Conservation (phyloP, 1,284 basidiomycete genomes). For the Cystobasidiaceae sp. region DNA sequence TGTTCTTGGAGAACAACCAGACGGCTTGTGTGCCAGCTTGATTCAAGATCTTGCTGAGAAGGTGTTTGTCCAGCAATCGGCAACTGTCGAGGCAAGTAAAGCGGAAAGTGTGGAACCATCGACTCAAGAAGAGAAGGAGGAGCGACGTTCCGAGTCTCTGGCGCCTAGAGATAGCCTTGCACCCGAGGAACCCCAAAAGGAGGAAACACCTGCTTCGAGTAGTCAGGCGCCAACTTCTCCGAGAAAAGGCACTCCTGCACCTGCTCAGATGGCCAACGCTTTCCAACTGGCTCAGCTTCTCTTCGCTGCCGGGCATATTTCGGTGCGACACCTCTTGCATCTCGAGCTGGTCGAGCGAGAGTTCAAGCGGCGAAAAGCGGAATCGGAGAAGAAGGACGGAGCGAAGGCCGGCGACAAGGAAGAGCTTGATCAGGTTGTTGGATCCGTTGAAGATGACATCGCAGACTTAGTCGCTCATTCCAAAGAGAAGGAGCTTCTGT, state of each 20-base stretch:
- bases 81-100: slow-evolving; percentile 50
- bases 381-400: slow-evolving; percentile 56
- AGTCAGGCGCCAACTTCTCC: not conserved
- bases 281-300: slow-evolving; percentile 85
- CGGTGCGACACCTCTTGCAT: slow-evolving; percentile 95
- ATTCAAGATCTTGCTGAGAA: slow-evolving; percentile 72
- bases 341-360: slow-evolving; percentile 95
- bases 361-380: slow-evolving; percentile 92
- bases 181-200: not conserved
- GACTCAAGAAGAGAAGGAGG: not conserved
- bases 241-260: not conserved
- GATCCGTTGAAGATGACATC: slow-evolving; percentile 97
- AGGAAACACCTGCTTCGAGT: not conserved
- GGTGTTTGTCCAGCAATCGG: slow-evolving; percentile 54
- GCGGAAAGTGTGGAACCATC: slow-evolving; percentile 15
- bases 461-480: slow-evolving; percentile 81
- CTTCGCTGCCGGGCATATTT: slow-evolving; percentile 91
- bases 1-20: slow-evolving; percentile 87
- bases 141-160: not conserved
- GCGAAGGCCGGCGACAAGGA: slow-evolving; percentile 51
- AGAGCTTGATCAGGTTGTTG: slow-evolving; percentile 93
- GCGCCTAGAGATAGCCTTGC: not conserved
- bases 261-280: slow-evolving; percentile 56
- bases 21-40: slow-evolving; percentile 71
- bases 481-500: slow-evolving; percentile 81